Evolutionary conservation across 2,329 filamentous ascomycete genomes (phyloP).

Genomic region (Fusarium mundagurra): DNA sequence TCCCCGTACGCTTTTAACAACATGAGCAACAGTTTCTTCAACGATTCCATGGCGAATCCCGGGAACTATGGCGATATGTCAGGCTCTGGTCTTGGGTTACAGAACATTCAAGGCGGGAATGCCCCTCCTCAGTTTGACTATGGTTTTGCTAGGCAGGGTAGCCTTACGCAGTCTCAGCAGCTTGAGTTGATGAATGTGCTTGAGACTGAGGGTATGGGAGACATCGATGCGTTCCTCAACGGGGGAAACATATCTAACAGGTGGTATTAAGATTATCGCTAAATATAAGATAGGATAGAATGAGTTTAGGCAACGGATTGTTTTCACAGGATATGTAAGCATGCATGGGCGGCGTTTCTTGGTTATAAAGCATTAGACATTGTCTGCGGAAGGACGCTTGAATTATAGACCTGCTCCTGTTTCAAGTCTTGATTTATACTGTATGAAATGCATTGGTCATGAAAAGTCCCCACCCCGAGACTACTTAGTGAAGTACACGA

Average conservation of each 20-base stretch:
- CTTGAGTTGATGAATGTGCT: slow-evolving; percentile 83
- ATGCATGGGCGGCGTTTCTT: slow-evolving; percentile 29
- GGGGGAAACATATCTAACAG: slow-evolving; percentile 44
- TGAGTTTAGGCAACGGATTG: slow-evolving; percentile 5
- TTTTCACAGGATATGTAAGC: not conserved
- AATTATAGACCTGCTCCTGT: slow-evolving; percentile 14
- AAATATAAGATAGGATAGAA: slow-evolving; percentile 7
- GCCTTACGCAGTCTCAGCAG: slow-evolving; percentile 82
- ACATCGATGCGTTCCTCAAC: slow-evolving; percentile 70
- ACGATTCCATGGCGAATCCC: slow-evolving; percentile 45
- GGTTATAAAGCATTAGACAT: slow-evolving; percentile 29
- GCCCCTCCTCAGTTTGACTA: slow-evolving; percentile 44
- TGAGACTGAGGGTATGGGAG: slow-evolving; percentile 72
- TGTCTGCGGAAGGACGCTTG: slow-evolving; percentile 12
- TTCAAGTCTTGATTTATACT: slow-evolving; percentile 8
- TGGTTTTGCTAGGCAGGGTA: slow-evolving; percentile 68
- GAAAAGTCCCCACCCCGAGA: not conserved
- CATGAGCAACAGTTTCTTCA: slow-evolving; percentile 56
- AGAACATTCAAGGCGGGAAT: slow-evolving; percentile 43
- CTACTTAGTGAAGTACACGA: not conserved
- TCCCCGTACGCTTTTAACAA: slow-evolving; percentile 61
- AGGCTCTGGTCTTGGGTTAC: slow-evolving; percentile 46
- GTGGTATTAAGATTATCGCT: slow-evolving; percentile 45
- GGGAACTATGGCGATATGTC: slow-evolving; percentile 45
- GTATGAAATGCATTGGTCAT: not conserved